Evolutionary conservation across 2,329 filamentous ascomycete genomes (phyloP), one percentile per base, ranked within the genome.

Genomic region (Chaetothyriales sp.): DNA sequence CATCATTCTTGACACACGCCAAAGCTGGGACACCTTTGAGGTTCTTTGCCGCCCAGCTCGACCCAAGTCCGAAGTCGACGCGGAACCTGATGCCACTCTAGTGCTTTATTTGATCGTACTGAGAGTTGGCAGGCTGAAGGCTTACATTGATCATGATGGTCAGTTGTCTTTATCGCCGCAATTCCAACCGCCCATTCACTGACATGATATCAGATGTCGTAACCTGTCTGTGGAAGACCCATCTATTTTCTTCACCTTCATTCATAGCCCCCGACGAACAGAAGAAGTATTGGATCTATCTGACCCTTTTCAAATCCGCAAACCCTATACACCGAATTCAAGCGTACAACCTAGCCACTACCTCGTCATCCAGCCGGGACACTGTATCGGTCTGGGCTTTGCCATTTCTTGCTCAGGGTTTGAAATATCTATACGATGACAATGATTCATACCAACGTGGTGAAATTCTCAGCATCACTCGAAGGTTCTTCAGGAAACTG

Each of bases 381-480:
- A 83, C 87, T 1, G 81, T 93, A 49, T 81, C 81, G 0, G 60
- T 67, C 0, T 73, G 70, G 8, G 75, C 81, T 0, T 71, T 95
- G 2, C 64, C 68, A 2, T 73, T 83, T 10, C 69, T 96, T 2
- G 74, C 74, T 49, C 72, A 70, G 32, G 79, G 86, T 52, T 68
- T 96, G 2, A 74, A 77, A 1, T 76, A 81, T 15, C 79, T 90
- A 56, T 83, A 93, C 62, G 79, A 86, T 2, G 89, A 95, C 55
- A 80, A 85, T 0, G 88, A 95, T 63, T 81, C 90, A 5, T 87
- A 90, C 60, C 84, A 89, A 57, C 80, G 92, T 51, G 83, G 89
- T 52, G 86, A 94, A 58, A 74, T 93, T 1, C 73, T 90, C 22
- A 80, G 80, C 20, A 77, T 85, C 55, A 79, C 83, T 2, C 82